Evolutionary conservation across 1,284 basidiomycete species (phyloP).

Genomic region (Agroathelia rolfsii): DNA sequence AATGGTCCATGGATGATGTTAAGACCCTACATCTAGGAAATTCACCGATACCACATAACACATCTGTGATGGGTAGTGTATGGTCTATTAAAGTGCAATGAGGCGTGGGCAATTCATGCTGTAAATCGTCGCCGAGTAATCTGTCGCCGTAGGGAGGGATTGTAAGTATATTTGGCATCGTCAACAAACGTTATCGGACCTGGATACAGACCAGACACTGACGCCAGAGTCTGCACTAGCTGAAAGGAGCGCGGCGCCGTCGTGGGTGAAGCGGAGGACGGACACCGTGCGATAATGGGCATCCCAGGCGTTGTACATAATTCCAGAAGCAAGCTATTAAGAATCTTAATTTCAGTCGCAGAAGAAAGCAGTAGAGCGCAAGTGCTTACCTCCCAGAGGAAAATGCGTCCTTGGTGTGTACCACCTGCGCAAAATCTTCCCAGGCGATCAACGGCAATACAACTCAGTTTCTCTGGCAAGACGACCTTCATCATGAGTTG

Average conservation of each 20-base stretch:
- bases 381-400: conserved; percentile 83
- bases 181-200: too few species aligned
- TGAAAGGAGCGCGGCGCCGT: conserved; percentile 73
- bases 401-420: conserved; percentile 80
- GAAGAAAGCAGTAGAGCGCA: conserved; percentile 5
- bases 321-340: conserved; percentile 76
- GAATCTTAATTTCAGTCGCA: conserved; percentile 13
- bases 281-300: conserved; percentile 90
- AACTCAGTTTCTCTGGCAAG: conserved; percentile 80
- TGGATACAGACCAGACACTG: conserved; percentile 83
- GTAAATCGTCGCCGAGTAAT: conserved; percentile 60
- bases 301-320: conserved; percentile 84
- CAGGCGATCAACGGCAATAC: conserved; percentile 63
- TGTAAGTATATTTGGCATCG: too few species aligned
- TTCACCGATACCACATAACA: conserved; percentile 67
- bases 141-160: conserved; percentile 25
- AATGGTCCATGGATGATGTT: conserved; percentile 80
- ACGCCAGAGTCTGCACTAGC: conserved; percentile 86
- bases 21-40: conserved; percentile 76
- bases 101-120: conserved; percentile 65
- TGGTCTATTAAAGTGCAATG: conserved; percentile 84
- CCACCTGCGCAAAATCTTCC: conserved; percentile 82
- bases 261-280: conserved; percentile 74
- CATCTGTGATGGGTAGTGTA: conserved; percentile 80
- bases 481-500: conserved; percentile 82